Evolutionary conservation across 371 early-diverging fungal genomes (phyloP).

Genomic region (Mortierella sp.): DNA sequence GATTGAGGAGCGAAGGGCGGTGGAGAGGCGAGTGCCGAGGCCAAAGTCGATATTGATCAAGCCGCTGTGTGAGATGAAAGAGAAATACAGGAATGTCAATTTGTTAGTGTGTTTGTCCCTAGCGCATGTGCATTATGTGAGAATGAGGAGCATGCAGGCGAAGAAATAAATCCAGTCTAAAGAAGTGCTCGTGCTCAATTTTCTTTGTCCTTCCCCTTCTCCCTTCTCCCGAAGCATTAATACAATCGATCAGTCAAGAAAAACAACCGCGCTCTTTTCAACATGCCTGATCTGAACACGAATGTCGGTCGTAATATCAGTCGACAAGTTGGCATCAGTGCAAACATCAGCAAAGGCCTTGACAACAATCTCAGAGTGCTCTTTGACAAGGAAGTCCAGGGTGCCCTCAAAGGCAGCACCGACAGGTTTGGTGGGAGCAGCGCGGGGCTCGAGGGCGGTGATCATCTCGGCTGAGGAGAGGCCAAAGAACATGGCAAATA

Average conservation of each 20-base stretch:
- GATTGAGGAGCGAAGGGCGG: slow-evolving; percentile 42
- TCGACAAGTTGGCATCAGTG: slow-evolving; percentile 47
- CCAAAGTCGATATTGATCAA: slow-evolving; percentile 47
- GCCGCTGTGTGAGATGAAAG: slow-evolving; percentile 19
- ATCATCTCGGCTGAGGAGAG: slow-evolving; percentile 14
- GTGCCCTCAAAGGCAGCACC: slow-evolving; percentile 47
- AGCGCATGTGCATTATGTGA: neutral
- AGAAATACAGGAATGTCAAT: neutral
- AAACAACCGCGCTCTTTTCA: neutral
- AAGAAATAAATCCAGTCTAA: neutral
- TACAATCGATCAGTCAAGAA: neutral
- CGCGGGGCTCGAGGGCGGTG: slow-evolving; percentile 19
- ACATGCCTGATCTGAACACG: slow-evolving; percentile 34
- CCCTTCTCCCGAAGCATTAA: too few species aligned
- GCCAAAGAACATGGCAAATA: slow-evolving; percentile 57
- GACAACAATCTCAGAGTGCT: slow-evolving; percentile 39
- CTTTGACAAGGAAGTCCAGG: slow-evolving; percentile 41
- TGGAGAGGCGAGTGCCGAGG: slow-evolving; percentile 34
- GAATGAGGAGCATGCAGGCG: neutral
- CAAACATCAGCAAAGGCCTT: slow-evolving; percentile 56
- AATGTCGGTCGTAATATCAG: slow-evolving; percentile 34
- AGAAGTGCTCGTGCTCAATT: slow-evolving; percentile 1
- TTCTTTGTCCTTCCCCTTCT: neutral
- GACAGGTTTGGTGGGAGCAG: slow-evolving; percentile 13
- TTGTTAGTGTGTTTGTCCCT: neutral